A percentile compares a stretch with the other conserved stretches of the same genome.
phyloP scores from a whole-genome alignment of 345 rosid genomes.

The Cardamine resedifolia region DNA sequence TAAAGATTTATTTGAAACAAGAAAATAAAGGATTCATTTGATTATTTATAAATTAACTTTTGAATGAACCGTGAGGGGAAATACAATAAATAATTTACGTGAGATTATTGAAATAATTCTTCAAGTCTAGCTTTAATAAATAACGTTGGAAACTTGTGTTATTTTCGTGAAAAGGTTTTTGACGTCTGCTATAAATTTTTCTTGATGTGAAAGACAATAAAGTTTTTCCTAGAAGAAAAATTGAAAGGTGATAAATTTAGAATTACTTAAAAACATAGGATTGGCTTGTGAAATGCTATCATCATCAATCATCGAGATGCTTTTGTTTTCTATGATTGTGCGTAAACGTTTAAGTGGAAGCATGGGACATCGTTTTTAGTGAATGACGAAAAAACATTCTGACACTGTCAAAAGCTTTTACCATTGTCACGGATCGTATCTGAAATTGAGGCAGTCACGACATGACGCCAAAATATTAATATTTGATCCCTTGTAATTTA shows the following conservation, averaged over 20 bases:
- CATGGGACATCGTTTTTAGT: slow-evolving; percentile 30
- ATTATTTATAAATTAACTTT: neutral
- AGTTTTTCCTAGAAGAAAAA: neutral
- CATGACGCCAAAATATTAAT: slow-evolving; percentile 15
- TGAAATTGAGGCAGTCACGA: slow-evolving; percentile 24
- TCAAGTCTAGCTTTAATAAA: neutral
- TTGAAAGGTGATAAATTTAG: neutral
- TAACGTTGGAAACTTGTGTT: slow-evolving; percentile 8
- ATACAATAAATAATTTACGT: neutral
- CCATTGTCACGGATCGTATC: slow-evolving; percentile 38
- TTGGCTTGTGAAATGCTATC: slow-evolving; percentile 27
- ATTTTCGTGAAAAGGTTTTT: slow-evolving; percentile 2
- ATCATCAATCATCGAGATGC: slow-evolving; percentile 29
- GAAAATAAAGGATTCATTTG: neutral
- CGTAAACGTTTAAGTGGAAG: slow-evolving; percentile 21
- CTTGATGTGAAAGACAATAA: slow-evolving; percentile 4
- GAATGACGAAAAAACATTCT: slow-evolving; percentile 31
- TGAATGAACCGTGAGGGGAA: neutral
- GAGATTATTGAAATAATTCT: neutral
- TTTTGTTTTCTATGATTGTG: slow-evolving; percentile 30
- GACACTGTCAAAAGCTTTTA: slow-evolving; percentile 31
- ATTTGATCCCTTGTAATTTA: neutral
- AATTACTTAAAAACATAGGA: slow-evolving; percentile 5
- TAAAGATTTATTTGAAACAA: neutral
- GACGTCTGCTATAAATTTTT: neutral